phyloP scores from a whole-genome alignment of 2,329 filamentous ascomycete genomes.

The Sarocladium kiliense region DNA sequence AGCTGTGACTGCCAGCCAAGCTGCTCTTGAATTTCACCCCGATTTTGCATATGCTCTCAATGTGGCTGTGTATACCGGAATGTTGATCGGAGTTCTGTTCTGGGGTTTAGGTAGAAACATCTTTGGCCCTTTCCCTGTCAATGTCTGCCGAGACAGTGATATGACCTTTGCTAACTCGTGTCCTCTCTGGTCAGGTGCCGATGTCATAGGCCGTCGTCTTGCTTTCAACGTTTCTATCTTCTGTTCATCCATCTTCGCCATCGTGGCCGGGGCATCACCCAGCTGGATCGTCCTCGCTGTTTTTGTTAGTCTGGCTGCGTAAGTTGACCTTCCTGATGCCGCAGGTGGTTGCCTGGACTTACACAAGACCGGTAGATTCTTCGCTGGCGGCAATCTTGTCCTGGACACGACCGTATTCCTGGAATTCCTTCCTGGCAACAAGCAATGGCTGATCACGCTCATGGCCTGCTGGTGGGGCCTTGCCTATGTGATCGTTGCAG shows the following conservation, averaged over 20 bases:
- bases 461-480: slow-evolving; percentile 35
- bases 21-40: too few species aligned
- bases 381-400: slow-evolving; percentile 58
- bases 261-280: slow-evolving; percentile 57
- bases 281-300: slow-evolving; percentile 55
- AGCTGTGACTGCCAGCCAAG: too few species aligned
- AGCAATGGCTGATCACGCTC: slow-evolving; percentile 60
- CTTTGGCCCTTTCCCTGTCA: too few species aligned
- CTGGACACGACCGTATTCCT: slow-evolving; percentile 51
- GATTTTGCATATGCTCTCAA: too few species aligned
- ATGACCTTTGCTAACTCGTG: too few species aligned
- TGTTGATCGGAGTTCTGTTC: slow-evolving; percentile 49
- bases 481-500: slow-evolving; percentile 42
- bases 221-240: slow-evolving; percentile 61
- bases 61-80: slow-evolving; percentile 20
- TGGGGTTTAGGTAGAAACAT: too few species aligned
- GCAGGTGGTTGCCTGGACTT: too few species aligned
- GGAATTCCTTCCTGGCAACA: slow-evolving; percentile 40
- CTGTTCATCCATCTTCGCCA: slow-evolving; percentile 52
- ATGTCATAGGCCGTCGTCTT: slow-evolving; percentile 57
- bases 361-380: slow-evolving; percentile 56
- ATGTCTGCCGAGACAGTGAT: too few species aligned
- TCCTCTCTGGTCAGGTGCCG: too few species aligned
- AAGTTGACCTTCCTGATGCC: too few species aligned
- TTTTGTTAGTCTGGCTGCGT: too few species aligned